Conservation (phyloP, 1,284 basidiomycete species). For the Cryptococcus sp. region DNA sequence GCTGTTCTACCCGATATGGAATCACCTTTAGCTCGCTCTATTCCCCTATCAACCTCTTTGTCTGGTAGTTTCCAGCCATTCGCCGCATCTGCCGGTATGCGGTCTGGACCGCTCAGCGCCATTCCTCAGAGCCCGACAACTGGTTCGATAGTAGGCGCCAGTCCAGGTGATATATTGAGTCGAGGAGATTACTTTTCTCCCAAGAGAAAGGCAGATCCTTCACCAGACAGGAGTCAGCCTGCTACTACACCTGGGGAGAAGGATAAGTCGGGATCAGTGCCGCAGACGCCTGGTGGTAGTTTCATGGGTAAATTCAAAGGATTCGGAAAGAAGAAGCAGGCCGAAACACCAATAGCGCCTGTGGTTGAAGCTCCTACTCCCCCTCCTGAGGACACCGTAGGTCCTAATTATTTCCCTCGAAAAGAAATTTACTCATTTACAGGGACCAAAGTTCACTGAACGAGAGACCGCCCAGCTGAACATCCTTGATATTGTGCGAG, state of each 20-base stretch:
- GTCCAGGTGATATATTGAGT: conserved; percentile 3
- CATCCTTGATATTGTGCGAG: conserved; percentile 62
- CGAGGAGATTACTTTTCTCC: conserved; percentile 44
- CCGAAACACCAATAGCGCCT: conserved; percentile 41
- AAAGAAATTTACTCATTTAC: neutral
- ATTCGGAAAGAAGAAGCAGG: conserved; percentile 60
- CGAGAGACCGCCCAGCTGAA: conserved; percentile 45
- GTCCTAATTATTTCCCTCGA: conserved; percentile 2
- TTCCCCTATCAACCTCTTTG: conserved; percentile 16
- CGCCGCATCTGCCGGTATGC: conserved; percentile 1
- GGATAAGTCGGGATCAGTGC: neutral
- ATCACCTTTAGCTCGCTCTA: conserved; percentile 7
- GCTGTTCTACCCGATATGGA: conserved; percentile 40
- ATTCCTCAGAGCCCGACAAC: conserved; percentile 9
- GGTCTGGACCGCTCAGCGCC: neutral
- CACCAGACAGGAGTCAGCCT: conserved; percentile 12
- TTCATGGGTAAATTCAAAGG: conserved; percentile 74
- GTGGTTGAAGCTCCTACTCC: conserved; percentile 30
- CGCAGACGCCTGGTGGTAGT: conserved; percentile 56
- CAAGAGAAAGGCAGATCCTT: conserved; percentile 12
- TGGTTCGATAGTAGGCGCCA: conserved; percentile 1
- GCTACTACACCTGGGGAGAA: conserved; percentile 6
- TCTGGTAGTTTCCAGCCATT: conserved; percentile 1
- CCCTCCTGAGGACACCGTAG: conserved; percentile 29
- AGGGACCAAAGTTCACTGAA: conserved; percentile 35